A percentile compares a stretch with the other conserved stretches of the same genome.
Evolutionary conservation across 164 flowering plant genomes (phyloP).

Genomic region (Vitis riparia): DNA sequence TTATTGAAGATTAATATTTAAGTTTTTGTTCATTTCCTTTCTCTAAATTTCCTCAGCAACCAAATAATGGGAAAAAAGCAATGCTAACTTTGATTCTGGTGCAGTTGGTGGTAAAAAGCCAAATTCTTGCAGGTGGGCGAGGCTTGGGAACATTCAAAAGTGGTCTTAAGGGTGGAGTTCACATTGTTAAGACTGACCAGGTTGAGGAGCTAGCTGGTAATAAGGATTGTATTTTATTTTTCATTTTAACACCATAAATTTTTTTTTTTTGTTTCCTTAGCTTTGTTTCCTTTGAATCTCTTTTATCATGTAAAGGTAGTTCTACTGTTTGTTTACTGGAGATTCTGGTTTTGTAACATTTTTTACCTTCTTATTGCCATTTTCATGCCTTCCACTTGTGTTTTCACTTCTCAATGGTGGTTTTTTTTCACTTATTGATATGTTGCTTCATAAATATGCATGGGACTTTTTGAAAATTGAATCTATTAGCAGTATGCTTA

Average conservation of each 20-base stretch:
- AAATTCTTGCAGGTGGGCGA: conserved; percentile 96
- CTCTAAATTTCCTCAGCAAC: not conserved
- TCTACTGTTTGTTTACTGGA: too few relatives aligned
- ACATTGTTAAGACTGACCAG: conserved; percentile 77
- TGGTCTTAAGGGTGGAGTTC: conserved; percentile 96
- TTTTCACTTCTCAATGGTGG: too few relatives aligned
- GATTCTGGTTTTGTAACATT: too few relatives aligned
- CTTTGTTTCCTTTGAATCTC: too few relatives aligned
- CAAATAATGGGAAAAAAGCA: not conserved
- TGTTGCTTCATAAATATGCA: too few relatives aligned
- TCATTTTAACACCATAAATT: not conserved
- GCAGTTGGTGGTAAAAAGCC: conserved; percentile 97
- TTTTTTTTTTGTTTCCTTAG: too few relatives aligned
- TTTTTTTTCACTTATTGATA: too few relatives aligned
- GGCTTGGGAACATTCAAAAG: conserved; percentile 90
- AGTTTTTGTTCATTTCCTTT: not conserved
- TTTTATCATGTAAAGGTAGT: too few relatives aligned
- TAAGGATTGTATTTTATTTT: not conserved
- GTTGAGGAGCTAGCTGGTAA: conserved; percentile 90
- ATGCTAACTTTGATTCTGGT: conserved; percentile 18
- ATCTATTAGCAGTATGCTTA: not conserved
- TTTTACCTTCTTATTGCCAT: too few relatives aligned
- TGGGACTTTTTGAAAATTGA: not conserved
- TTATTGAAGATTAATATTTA: not conserved
- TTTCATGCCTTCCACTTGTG: too few relatives aligned